A percentile compares a stretch with the other conserved stretches of the same genome.
Evolutionary conservation across 2,329 filamentous ascomycete species (phyloP).

Genomic region (Thelonectria discophora): DNA sequence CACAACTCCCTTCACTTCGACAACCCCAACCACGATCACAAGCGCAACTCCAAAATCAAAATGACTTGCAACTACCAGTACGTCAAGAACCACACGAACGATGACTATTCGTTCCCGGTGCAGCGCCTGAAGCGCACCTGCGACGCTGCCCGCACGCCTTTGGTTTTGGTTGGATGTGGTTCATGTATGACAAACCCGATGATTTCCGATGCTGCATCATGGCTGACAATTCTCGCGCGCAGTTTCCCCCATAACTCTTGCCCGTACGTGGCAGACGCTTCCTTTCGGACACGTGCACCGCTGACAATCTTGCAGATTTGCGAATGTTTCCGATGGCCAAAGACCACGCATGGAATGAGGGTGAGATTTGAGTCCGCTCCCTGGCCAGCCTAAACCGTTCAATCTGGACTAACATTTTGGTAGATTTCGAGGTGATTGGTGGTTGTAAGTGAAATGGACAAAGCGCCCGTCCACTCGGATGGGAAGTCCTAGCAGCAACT

Average conservation of each 20-base stretch:
- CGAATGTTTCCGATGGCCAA: conserved; percentile 90
- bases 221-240: conserved; percentile 21
- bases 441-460: conserved; percentile 61
- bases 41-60: conserved; percentile 9
- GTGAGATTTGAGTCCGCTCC: conserved; percentile 29
- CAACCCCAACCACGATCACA: conserved; percentile 7
- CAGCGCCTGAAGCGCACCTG: conserved; percentile 65
- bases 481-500: neutral
- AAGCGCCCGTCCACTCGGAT: neutral
- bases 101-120: conserved; percentile 67
- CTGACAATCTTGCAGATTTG: conserved; percentile 63
- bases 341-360: conserved; percentile 71
- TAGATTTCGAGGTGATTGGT: conserved; percentile 80
- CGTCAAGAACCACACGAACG: conserved; percentile 47
- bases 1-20: neutral
- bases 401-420: conserved; percentile 6
- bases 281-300: neutral
- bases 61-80: conserved; percentile 47
- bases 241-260: conserved; percentile 75
- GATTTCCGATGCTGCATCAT: conserved; percentile 11
- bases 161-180: conserved; percentile 75
- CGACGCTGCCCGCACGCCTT: conserved; percentile 65
- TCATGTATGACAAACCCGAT: conserved; percentile 54
- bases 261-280: conserved; percentile 30
- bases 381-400: neutral